Base-by-base conservation (phyloP, 2,329 filamentous ascomycete species). In the Neoarthrinium moseri region DNA sequence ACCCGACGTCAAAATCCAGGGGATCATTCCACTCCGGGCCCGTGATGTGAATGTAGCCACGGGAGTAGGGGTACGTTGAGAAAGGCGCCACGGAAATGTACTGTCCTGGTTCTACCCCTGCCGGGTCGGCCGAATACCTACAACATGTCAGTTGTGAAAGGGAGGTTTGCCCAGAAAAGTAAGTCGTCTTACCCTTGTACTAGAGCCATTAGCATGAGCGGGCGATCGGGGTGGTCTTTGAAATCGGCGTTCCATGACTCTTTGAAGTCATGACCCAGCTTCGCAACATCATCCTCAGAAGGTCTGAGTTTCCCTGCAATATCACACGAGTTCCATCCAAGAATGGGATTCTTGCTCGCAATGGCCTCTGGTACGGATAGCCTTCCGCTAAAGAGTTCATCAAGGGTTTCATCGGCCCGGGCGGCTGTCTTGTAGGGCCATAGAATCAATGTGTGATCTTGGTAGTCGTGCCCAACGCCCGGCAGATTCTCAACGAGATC, bases 41-140 rank as follows among this genome's bases (percentile, higher is more conserved):
- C 0, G 69, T 74, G 56, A 86, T 82, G 63, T 86, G 81, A 46
- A 85, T 72, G 46, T 72, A 69, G 2, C 83, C 83, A 0, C 80
- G 75, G 1, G 80, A 84, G 57, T 75, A 80, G 0, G 82, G 81
- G 56, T 86, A 83, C 0, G 71, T 70, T 0, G 74, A 79, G 61
- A 78, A 84, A 3, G 68, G 68, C 0, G 69, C 74, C 12, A 74
- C 58, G 1, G 73, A 73, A 21, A 81, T 64, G 51, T 83, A 83
- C 50, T 83, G n/a, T 35, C 5, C 38, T 11, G 38, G 21, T 2
- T n/a, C 5, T 3, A 34, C 15, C 11, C 38, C 38, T 17, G 26
- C 30, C 7, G 38, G 38, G 13, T 29, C 38, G 12, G 20, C 35
- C 6, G 35, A 12, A 22, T 38, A 38, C 26, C 35, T 38, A 21